Conservation (phyloP, 257 asterid species). For the Ehretia macrophylla region DNA sequence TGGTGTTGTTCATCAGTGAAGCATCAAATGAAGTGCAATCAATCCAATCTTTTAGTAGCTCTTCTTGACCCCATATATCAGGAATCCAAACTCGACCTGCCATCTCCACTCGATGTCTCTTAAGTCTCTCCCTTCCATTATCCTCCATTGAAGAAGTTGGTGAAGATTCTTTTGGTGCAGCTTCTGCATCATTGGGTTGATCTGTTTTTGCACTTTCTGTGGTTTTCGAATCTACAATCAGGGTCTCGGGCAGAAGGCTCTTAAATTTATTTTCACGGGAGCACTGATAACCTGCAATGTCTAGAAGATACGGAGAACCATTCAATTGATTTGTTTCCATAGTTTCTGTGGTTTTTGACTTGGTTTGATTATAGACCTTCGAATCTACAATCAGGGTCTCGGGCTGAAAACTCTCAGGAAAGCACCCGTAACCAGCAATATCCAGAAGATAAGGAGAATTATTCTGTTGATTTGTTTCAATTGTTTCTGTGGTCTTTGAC, state of each 20-base stretch:
- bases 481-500: background rate
- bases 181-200: background rate
- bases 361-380: background rate
- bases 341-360: background rate
- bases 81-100: conserved; percentile 95
- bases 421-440: too few species aligned
- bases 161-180: background rate
- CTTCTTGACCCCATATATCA: conserved; percentile 88
- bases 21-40: conserved; percentile 72
- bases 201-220: background rate
- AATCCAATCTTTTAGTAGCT: conserved; percentile 66
- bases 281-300: too few species aligned
- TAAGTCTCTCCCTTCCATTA: conserved; percentile 64
- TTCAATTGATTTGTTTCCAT: too few species aligned
- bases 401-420: background rate
- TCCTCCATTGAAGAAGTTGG: background rate
- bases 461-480: too few species aligned
- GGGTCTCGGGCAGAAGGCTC: too few species aligned
- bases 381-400: too few species aligned
- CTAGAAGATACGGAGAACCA: too few species aligned
- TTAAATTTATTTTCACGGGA: too few species aligned
- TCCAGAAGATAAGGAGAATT: too few species aligned
- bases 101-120: conserved; percentile 70
- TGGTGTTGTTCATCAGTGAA: conserved; percentile 35
- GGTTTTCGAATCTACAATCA: too few species aligned